phyloP scores from a whole-genome alignment of 2,329 filamentous ascomycete genomes.

The Ceratocystis alfenasii region DNA sequence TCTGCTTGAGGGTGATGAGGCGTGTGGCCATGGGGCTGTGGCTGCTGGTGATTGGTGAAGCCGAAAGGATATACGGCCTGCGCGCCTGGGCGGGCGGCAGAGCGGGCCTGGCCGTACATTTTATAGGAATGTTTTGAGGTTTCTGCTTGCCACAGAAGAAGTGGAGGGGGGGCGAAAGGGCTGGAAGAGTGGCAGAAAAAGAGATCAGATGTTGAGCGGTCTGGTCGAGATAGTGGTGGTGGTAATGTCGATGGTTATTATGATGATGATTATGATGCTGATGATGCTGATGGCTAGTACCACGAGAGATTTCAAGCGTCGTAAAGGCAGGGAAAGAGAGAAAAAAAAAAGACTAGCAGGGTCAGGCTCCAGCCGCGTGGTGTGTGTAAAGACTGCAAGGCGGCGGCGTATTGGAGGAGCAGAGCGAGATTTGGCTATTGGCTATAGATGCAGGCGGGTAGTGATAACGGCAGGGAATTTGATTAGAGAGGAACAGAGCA shows the following conservation, averaged over 20 bases:
- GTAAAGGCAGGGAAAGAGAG: not conserved
- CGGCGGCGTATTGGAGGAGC: not conserved
- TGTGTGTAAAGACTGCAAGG: constrained; percentile 4
- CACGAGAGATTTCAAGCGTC: not conserved
- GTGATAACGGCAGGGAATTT: not conserved
- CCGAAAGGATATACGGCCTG: constrained; percentile 39
- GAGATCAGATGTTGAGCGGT: not conserved
- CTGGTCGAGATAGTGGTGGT: not conserved
- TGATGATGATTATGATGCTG: constrained; percentile 2
- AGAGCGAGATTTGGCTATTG: not conserved
- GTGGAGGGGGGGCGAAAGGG: not conserved
- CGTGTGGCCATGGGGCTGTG: constrained; percentile 43
- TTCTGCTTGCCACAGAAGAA: not conserved
- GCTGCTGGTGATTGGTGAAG: constrained; percentile 57
- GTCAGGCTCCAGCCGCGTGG: not conserved
- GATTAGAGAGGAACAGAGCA: too few species aligned
- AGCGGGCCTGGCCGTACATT: constrained; percentile 16
- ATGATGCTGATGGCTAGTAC: not conserved
- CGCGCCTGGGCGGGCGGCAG: constrained; percentile 18
- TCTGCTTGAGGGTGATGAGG: constrained; percentile 52
- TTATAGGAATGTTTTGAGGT: not conserved
- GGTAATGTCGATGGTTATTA: not conserved
- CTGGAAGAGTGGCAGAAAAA: not conserved
- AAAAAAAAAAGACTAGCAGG: not conserved
- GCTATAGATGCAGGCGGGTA: constrained; percentile 3